Base-by-base conservation (phyloP, 2,329 filamentous ascomycete species). In the Ophiostoma ips region DNA sequence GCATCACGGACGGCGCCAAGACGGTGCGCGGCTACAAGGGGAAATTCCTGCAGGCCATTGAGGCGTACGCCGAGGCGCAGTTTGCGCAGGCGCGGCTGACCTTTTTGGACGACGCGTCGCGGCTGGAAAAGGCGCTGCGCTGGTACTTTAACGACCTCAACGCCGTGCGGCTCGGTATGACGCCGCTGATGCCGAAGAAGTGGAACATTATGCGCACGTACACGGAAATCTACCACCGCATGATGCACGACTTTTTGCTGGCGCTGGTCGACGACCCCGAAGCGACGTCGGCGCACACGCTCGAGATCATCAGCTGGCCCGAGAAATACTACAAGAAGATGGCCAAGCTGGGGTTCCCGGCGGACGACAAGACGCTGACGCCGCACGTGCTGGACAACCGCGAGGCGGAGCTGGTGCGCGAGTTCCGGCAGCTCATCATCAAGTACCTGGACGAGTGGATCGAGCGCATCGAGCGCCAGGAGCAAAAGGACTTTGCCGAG, bases 61-160 rank as follows among this genome's bases (percentile, higher is more conserved):
- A 81, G 59, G 71, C 81, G 52, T 81, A 79, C 55, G 85, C 83
- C 7, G 75, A 84, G 60, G 76, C 75, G 41, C 84, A 90, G 60
- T 87, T 95, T 58, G 78, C 80, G 12, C 72, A 79, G 52, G 76
- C 80, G 37, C 78, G 81, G 52, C 77, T 84, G 49, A 76, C 81
- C 44, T 96, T 98, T 64, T 68, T 90, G 49, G 84, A 83, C 35
- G 87, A 96, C 61, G 86, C 92, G 0, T 76, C 82, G 46, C 80
- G 78, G 59, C 72, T 98, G 44, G 86, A 94, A 56, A 95, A 95
- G 70, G 81, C 78, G 56, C 79, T 95, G 67, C 85, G 85, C 61
- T 98, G 92, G 92, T 98, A 81, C 67, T 98, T 96, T 70, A 95
- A 96, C 68, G 90, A 98, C 64, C 76, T 98, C 35, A 94, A 94